Conservation (phyloP, 192 early-diverging fungal species). For the Podila epicladia region DNA sequence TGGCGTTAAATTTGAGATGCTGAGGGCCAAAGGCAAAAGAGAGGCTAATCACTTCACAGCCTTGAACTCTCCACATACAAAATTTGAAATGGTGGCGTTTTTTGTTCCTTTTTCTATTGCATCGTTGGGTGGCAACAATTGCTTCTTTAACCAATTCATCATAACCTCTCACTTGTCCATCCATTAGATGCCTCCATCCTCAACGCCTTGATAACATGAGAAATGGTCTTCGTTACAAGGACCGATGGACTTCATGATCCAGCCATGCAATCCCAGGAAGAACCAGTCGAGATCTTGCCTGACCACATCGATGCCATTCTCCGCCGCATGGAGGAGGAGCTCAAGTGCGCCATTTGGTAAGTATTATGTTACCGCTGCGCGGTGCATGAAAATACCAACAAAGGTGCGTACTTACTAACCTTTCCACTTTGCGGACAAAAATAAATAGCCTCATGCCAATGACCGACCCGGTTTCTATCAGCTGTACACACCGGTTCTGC, state of each 20-base stretch:
- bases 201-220: not conserved
- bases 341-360: conserved; percentile 49
- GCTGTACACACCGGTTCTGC: conserved; percentile 49
- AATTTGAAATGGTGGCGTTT: conserved; percentile 15
- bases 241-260: not conserved
- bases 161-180: not conserved
- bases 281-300: conserved; percentile 25
- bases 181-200: not conserved
- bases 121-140: not conserved
- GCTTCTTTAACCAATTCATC: not conserved
- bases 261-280: conserved; percentile 1
- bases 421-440: not conserved
- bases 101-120: not conserved
- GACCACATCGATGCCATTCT: conserved; percentile 28
- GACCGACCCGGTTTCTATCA: conserved; percentile 25
- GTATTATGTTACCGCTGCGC: not conserved
- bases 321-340: conserved; percentile 43
- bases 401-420: too few relatives aligned
- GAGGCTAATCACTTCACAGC: not conserved
- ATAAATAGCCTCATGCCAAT: conserved; percentile 21
- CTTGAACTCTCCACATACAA: not conserved
- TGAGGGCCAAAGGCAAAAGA: not conserved
- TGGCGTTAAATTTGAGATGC: not conserved
- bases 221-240: conserved; percentile 14
- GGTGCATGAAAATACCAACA: not conserved